Evolutionary conservation across 73 alveolate genomes (phyloP), one percentile per base, ranked within the genome.

Genomic region (Paramecium tetraurelia): DNA sequence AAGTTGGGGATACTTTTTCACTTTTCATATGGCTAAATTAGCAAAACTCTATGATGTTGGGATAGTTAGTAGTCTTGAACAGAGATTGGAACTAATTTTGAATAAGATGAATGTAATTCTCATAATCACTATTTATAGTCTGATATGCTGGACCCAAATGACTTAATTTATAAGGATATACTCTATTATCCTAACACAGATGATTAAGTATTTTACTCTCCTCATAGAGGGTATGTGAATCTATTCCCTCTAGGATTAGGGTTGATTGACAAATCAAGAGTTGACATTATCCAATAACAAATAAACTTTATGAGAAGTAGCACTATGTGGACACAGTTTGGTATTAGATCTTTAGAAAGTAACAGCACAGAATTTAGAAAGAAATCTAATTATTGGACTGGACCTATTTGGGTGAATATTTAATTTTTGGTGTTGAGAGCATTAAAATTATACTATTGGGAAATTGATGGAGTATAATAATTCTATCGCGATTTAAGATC

Each of bases 341-440:
- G 99, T 14, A 94, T 98, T 10, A 94, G 99, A 93, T 89, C 98
- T 76, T 93, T 98, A 27, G 96, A 97, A 33, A 92, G 92, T 80
- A 92, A 59, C 50, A 99, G 98, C 89, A 70, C 92, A 72, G 95
- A 97, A 12, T 98, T 86, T 85, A 95, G 95, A 53, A 86, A 95
- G 21, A 98, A 98, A 14, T 98, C 96, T 29, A 97, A 98, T 93
- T 98, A 98, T 95, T 98, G 99, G 99, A 94, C 99, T 92, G 99
- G 99, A 16, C 96, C 96, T 63, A 95, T 98, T 27, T 98, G 99
- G 99, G 93, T 98, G 85, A 96, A 96, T 88, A 94, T 97, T 38
- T 95, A 98, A 92, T 98, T 93, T 92, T 88, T 98, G 27, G 97
- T 95, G 9, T 92, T 97, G 58, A 98, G 99, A 94, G 99, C 98